Base-by-base conservation (phyloP, 169 alveolate species). In the Plasmodium knowlesi region DNA sequence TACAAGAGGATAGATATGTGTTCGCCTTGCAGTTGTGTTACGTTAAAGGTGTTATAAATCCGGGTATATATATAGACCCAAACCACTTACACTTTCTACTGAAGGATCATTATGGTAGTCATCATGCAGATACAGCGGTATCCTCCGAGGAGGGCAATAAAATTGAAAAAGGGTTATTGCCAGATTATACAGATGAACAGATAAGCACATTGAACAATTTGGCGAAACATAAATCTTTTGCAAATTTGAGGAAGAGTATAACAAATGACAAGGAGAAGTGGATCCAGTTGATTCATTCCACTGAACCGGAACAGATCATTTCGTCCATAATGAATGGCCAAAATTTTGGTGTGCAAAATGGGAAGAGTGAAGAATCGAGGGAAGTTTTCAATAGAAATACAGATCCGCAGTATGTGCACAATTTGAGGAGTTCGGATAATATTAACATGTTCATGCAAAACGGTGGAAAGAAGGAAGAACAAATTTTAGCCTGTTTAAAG, bases 1-100 rank as follows among this genome's bases (percentile, higher is more conserved):
- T 81, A 67, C 96, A 88, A 70, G 84, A 86, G 30, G 96, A 95
- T 67, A 71, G 96, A 83, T 84, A 85, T 39, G 93, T 90, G 14
- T 71, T 84, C 67, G 93, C 93, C 10, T 41, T 79, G n/a, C 84
- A 80, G 43, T 46, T 91, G 74, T 83, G 96, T 85, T 84, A 32
- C 34, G 53, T 71, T 32, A 82, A 95, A 61, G 94, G 92, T 14
- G 46, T 85, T 57, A 93, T 83, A 83, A 46, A 83, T 91, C 82
- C 85, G 16, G 61, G 50, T 76, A 22, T 32, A 61, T 28, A 43
- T 6, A 39, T 82, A 46, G 84, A 71, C 39, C 34, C 30, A 46
- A 25, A 54, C 19, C 53, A 74, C 80, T 43, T 94, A 25, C 93
- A 92, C 43, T 80, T 46, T 80, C 78, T 95, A 30, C 93, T 86